These are phyloP conservation scores for Dioscorea alata DNA, from an alignment of 106 monocot genomes.

Conservation along the genomic window DNA sequence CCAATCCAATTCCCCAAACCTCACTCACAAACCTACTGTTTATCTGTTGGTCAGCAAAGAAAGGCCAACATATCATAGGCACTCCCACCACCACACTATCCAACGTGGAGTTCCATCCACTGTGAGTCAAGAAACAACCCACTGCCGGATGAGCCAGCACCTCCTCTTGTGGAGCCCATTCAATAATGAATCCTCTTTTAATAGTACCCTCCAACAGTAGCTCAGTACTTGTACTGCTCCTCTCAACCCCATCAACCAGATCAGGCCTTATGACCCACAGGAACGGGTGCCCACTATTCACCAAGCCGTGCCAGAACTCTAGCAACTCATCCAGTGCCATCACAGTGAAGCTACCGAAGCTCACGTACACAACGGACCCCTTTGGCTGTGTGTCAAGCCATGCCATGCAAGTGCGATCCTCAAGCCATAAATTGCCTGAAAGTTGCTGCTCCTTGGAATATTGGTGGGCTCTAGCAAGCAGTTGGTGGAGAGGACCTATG, in stretches of 20 bases:
- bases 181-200: conserved; percentile 1
- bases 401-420: conserved; percentile 20
- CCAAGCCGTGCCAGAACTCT: conserved; percentile 29
- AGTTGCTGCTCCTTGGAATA: too few relatives aligned
- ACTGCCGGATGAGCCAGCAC: conserved; percentile 24
- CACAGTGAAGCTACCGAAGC: conserved; percentile 17
- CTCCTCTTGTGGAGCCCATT: conserved; percentile 23
- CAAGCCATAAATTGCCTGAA: conserved; percentile 23
- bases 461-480: conserved; percentile 5
- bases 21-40: conserved; percentile 30
- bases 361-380: conserved; percentile 25
- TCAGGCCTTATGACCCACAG: conserved; percentile 11
- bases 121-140: conserved; percentile 27
- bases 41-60: conserved; percentile 9
- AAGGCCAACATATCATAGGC: conserved; percentile 27
- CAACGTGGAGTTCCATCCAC: conserved; percentile 35
- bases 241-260: background rate
- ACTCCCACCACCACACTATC: conserved; percentile 18
- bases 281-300: conserved; percentile 14
- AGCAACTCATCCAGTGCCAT: conserved; percentile 7
- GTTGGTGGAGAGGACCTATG: conserved; percentile 33
- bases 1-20: conserved; percentile 32
- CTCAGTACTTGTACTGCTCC: too few relatives aligned
- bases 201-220: background rate
- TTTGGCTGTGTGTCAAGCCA: conserved; percentile 24